phyloP scores from a whole-genome alignment of 345 rosid species.

The Cardamine chenopodiifolia region DNA sequence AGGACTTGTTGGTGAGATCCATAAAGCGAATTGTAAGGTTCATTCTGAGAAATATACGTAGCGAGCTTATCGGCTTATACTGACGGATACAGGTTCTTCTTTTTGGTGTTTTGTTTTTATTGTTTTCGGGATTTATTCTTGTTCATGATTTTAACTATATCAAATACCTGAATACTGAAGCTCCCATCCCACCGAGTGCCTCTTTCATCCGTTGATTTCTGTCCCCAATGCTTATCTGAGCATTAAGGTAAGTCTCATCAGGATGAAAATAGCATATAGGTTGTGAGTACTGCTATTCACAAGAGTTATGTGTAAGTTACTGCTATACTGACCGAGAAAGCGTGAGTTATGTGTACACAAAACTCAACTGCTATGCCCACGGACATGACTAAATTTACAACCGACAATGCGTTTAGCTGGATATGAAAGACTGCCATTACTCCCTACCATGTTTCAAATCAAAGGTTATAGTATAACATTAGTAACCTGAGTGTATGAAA shows the following conservation, averaged over 20 bases:
- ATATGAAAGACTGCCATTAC: conserved; percentile 86
- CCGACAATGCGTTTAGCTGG: conserved; percentile 94
- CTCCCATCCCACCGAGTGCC: conserved; percentile 90
- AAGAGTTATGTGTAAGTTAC: too few species aligned
- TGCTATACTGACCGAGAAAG: conserved; percentile 84
- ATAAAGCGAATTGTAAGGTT: too few species aligned
- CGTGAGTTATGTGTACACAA: conserved; percentile 92
- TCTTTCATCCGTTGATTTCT: conserved; percentile 80
- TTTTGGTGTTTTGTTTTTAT: neutral
- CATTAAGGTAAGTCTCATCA: conserved; percentile 7
- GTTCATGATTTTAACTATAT: neutral
- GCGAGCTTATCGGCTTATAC: neutral
- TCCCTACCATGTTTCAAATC: conserved; percentile 65
- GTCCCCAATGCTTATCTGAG: conserved; percentile 76
- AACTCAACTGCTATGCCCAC: conserved; percentile 97
- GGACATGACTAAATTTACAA: conserved; percentile 93
- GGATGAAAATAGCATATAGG: neutral
- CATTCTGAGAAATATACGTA: neutral
- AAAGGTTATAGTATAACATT: conserved; percentile 12
- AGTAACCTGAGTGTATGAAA: conserved; percentile 7
- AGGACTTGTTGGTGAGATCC: neutral
- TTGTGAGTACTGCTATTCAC: conserved; percentile 9
- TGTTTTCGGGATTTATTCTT: neutral
- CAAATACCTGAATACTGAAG: conserved; percentile 91
- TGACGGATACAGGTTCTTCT: neutral